Conservation (phyloP, 202 grass and related monocot species). For the Panicum virgatum region DNA sequence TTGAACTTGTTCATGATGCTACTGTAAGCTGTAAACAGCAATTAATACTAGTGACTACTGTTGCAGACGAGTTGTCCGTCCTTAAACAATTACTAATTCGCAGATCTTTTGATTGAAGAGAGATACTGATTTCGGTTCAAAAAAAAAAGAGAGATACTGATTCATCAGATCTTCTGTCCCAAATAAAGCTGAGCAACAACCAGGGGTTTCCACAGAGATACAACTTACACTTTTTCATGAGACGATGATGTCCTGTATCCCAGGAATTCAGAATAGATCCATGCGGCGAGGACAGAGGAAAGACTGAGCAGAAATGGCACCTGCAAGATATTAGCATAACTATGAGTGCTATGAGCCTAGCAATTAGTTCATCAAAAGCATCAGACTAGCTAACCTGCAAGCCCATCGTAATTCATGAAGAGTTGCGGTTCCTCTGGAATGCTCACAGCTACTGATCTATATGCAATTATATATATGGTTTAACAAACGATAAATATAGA, state of each 20-base stretch:
- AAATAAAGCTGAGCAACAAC: neutral
- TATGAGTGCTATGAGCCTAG: neutral
- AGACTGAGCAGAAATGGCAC: constrained; percentile 74
- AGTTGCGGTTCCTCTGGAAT: neutral
- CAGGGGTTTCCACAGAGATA: neutral
- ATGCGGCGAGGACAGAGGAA: constrained; percentile 69
- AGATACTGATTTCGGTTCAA: no score
- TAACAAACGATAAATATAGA: neutral
- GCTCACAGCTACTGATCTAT: neutral
- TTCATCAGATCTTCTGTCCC: neutral
- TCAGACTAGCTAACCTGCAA: neutral
- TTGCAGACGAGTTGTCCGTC: neutral
- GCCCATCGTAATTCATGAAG: no score
- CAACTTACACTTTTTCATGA: constrained; percentile 70
- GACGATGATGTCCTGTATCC: constrained; percentile 52
- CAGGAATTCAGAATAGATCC: constrained; percentile 79
- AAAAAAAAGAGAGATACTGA: no score
- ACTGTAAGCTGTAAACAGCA: neutral
- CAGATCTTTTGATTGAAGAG: neutral
- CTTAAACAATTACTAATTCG: neutral
- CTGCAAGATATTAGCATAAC: constrained; percentile 45
- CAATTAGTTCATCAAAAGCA: neutral
- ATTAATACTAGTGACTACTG: neutral
- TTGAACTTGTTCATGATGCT: neutral
- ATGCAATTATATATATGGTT: neutral